Evolutionary conservation across 345 rosid genomes (phyloP).

Genomic region (Ceriops tagal): DNA sequence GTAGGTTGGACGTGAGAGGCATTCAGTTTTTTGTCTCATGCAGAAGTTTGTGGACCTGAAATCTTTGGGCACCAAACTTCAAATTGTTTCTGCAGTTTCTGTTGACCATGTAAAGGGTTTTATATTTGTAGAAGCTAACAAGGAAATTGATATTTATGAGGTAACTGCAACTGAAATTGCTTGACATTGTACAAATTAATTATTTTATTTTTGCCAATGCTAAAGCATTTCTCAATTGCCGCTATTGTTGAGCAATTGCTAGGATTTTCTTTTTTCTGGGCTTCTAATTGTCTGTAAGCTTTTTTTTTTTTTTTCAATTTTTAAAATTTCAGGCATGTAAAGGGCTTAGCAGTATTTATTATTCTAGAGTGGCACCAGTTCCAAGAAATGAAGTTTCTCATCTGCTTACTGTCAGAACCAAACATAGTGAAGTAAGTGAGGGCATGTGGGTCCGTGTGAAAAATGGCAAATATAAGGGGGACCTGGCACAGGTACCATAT

Average conservation of each 20-base stretch:
- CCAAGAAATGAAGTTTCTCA: constrained; percentile 62
- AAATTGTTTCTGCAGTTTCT: constrained; percentile 66
- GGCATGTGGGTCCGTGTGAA: constrained; percentile 90
- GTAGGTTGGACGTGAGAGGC: constrained; percentile 82
- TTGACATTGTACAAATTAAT: not conserved
- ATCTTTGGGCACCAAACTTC: constrained; percentile 52
- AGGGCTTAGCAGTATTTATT: constrained; percentile 60
- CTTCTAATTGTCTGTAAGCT: not conserved
- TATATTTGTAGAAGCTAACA: constrained; percentile 75
- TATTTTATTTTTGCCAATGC: not conserved
- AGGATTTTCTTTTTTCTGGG: not conserved
- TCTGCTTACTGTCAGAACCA: constrained; percentile 53
- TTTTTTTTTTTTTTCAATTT: not conserved
- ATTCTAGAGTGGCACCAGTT: constrained; percentile 52
- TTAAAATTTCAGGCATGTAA: constrained; percentile 62
- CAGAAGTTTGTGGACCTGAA: constrained; percentile 83
- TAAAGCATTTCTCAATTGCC: not conserved
- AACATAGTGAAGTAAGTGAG: constrained; percentile 42
- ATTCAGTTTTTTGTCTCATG: constrained; percentile 82
- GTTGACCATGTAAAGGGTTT: constrained; percentile 79
- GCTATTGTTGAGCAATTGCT: not conserved
- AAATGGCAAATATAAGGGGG: constrained; percentile 93
- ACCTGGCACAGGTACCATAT: constrained; percentile 66
- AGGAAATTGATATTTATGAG: constrained; percentile 65
- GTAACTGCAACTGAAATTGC: constrained; percentile 30